Conservation (phyloP, 1,139 yeast species). For the Candida neerlandica region DNA sequence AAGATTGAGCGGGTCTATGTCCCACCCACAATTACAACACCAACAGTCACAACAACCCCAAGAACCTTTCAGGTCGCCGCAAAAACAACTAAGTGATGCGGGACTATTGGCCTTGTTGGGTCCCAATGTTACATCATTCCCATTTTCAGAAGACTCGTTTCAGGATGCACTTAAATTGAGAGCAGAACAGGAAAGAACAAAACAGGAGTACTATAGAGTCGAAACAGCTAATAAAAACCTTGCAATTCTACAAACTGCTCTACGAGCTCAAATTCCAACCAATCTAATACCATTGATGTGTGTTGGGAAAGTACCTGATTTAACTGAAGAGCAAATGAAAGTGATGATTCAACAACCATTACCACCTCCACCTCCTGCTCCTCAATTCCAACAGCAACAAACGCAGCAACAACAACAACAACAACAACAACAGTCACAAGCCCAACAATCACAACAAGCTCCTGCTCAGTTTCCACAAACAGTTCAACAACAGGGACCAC, state of each 20-base stretch:
- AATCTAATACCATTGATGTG: slow-evolving; percentile 69
- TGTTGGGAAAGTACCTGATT: slow-evolving; percentile 23
- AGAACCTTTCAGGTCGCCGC: slow-evolving; percentile 9
- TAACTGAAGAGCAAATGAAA: slow-evolving; percentile 14
- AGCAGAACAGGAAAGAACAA: slow-evolving; percentile 79
- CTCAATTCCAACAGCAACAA: slow-evolving; percentile 5
- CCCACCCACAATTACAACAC: background rate
- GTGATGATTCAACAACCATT: slow-evolving; percentile 12
- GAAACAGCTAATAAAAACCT: slow-evolving; percentile 65
- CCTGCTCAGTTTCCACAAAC: slow-evolving; percentile 7
- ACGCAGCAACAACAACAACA: slow-evolving; percentile 13
- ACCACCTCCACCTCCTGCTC: slow-evolving; percentile 9
- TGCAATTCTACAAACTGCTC: slow-evolving; percentile 64
- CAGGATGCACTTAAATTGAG: slow-evolving; percentile 64
- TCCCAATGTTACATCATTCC: slow-evolving; percentile 55
- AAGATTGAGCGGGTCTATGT: slow-evolving; percentile 10
- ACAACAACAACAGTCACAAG: slow-evolving; percentile 10
- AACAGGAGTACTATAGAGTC: slow-evolving; percentile 73
- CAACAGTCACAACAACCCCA: background rate
- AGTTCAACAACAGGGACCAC: slow-evolving; percentile 11
- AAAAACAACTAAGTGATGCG: slow-evolving; percentile 4
- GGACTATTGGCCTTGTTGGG: slow-evolving; percentile 50
- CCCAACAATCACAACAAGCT: slow-evolving; percentile 7
- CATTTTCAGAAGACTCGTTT: slow-evolving; percentile 63
- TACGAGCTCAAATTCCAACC: slow-evolving; percentile 66